A percentile compares a stretch with the other conserved stretches of the same genome.
Conservation (phyloP, 805 yeast species). For the Suhomyces sp. region DNA sequence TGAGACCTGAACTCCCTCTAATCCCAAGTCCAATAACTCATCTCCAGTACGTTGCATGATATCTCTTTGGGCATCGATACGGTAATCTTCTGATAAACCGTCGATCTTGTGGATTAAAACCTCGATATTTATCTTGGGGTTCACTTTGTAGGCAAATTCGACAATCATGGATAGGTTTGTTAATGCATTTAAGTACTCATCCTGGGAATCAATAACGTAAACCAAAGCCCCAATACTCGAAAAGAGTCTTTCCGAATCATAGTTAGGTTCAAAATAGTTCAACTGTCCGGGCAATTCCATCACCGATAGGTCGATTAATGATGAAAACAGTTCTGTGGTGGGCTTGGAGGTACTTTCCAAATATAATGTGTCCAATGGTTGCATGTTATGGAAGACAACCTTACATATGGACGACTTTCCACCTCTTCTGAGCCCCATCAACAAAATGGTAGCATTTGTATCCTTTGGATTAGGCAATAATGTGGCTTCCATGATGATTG, state of each 20-base stretch:
- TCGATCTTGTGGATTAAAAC: constrained; percentile 95
- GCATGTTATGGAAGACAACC: constrained; percentile 95
- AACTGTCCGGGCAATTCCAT: constrained; percentile 96
- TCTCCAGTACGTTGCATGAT: constrained; percentile 95
- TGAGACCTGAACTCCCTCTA: constrained; percentile 87
- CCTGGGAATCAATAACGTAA: constrained; percentile 93
- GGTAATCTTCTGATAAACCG: constrained; percentile 89
- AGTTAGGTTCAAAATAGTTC: constrained; percentile 81
- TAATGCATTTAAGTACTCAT: constrained; percentile 88
- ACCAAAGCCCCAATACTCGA: constrained; percentile 85
- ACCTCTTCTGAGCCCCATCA: constrained; percentile 87
- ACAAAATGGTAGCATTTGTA: constrained; percentile 73
- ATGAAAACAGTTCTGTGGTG: constrained; percentile 77
- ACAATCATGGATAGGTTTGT: constrained; percentile 86
- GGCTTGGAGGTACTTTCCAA: constrained; percentile 89
- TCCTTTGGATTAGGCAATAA: constrained; percentile 39
- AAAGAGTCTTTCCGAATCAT: constrained; percentile 76
- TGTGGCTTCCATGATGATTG: constrained; percentile 15
- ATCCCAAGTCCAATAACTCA: constrained; percentile 82
- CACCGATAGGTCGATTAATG: constrained; percentile 81
- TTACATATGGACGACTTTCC: constrained; percentile 96
- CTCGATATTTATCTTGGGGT: constrained; percentile 85
- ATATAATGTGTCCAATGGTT: constrained; percentile 88
- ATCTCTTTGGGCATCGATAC: constrained; percentile 93
- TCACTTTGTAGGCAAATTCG: constrained; percentile 80